Evolutionary conservation across 345 rosid genomes (phyloP), one percentile per base, ranked within the genome.

Genomic region (Stellera chamaejasme): DNA sequence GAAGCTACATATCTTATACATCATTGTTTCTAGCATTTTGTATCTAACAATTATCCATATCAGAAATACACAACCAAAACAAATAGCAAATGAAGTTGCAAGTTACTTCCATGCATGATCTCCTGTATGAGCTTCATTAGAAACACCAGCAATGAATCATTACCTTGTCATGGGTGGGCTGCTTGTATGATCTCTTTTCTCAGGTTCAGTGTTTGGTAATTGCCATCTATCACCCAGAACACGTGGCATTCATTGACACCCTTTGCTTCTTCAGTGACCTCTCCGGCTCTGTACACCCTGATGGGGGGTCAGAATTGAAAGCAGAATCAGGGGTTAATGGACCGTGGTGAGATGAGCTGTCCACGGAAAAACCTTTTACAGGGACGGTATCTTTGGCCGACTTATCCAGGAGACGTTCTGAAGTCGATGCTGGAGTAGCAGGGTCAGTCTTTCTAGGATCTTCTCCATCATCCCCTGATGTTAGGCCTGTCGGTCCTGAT

Each of bases 301-400:
- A 64, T 11, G 88, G 88, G 46, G 89, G 77, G 47, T 80, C 81
- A 46, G 52, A 58, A 59, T 77, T 75, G 73, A 85, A 77, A 47
- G 75, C 87, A 0, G 97, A 89, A 77, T 93, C 96, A 10, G 97
- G 99, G 45, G 99, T 93, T 59, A 67, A 67, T 39, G 99, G 90
- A 58, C 89, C 96, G 13, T 80, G 82, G 60, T 72, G 87, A 52
- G 99, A 84, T 32, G 99, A 87, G 45, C 83, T 96, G 12, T 91
- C 92, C 53, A 84, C 55, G 3, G 99, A 86, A 59, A 78, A 81
- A 70, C 96, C 89, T 75, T 86, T 88, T 54, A 74, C 78, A 47
- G 78, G 66, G 55, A 75, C 75, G 48, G 69, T 57, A 52, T 81
- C 94, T 75, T 84, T 89, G 28, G 73, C 73, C 68, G 71, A 73